Evolutionary conservation across 1,139 yeast species (phyloP), one percentile per base, ranked within the genome.

Genomic region (Yamadazyma spencermartinsiae): DNA sequence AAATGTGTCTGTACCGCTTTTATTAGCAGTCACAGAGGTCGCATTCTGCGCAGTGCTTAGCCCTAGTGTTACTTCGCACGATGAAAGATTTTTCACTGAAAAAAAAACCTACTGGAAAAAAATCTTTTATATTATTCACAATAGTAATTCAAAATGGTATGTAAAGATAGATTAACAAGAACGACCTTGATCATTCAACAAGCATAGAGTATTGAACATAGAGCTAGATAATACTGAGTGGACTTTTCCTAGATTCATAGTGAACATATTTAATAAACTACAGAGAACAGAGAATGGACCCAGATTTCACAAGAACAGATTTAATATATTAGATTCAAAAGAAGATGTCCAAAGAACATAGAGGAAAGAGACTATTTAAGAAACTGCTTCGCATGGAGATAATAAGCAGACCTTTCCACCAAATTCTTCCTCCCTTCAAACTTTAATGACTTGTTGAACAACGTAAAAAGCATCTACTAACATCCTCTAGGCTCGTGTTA

Each of bases 401-500:
- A 19, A 19, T 19, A 19, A 19, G 8, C 21, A 19, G 9, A 19
- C 21, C 21, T 19, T 19, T 19, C 21, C 9, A 7, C 21, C 21
- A 19, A 19, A 19, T 19, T 19, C 21, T 19, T 19, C 9, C 21
- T 19, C n/a, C n/a, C n/a, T n/a, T n/a, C n/a, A n/a, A n/a, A n/a
- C n/a, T n/a, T n/a, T n/a, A n/a, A n/a, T n/a, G n/a, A n/a, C n/a
- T n/a, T n/a, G n/a, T n/a, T n/a, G n/a, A n/a, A 20, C 14, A 12
- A 31, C 16, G 5, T 5, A 5, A 7, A 14, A 26, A n/a, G 9
- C n/a, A 26, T 26, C 34, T 48, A 48, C 49, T 43, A 48, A 48
- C 48, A 26, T 23, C 16, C 19, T 34, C 20, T 63, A 86, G 96
- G 96, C 95, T 82, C 88, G 95, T 76, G 96, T 87, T 83, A 86